Evolutionary conservation across 108 stramenopile species (phyloP), one percentile per base, ranked within the genome.

Genomic region (Skeletonema marinoi): DNA sequence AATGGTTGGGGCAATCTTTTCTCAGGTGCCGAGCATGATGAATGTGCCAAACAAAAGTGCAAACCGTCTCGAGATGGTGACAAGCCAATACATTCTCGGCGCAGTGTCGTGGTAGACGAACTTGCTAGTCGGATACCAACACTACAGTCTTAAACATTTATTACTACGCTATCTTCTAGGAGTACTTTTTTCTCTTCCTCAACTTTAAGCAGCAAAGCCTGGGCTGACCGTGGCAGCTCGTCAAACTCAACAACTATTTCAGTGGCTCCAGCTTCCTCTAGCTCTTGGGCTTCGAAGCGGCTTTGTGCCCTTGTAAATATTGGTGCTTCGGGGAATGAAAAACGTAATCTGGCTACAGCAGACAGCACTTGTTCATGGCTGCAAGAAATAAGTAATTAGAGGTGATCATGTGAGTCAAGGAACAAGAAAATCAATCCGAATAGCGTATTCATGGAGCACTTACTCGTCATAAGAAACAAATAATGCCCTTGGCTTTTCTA

Each of bases 1-100:
- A 85, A 96, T 78, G 91, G 90, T 54, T 87, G 89, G 68, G 88
- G 88, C 65, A 75, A 85, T 16, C 74, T 89, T 5, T 54, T 85
- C 65, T 81, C 59, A 68, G 42, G 21, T 36, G 51, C 3, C 14
- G 29, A 31, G 14, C 58, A 67, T 14, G 60, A 32, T 48, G 70
- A 63, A 12, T n/a, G n/a, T 14, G 14, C 11, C 39, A 13, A 35
- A 3, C 39, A 48, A 62, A 60, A 69, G 41, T 41, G 21, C 29
- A 65, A 50, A 38, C 61, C 36, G 4, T 81, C 44, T 33, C 68
- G 30, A 19, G 62, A 17, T 35, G 30, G 32, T 16, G 50, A 51
- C 12, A 21, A 19, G 17, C 50, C 21, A 25, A 1, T 56, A 29
- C 30, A 30, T 39, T 19, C 30, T 19, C 83, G 81, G 59, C 80